Conservation (phyloP, 2,329 filamentous ascomycete genomes). For the Thielaviopsis euricoi region DNA sequence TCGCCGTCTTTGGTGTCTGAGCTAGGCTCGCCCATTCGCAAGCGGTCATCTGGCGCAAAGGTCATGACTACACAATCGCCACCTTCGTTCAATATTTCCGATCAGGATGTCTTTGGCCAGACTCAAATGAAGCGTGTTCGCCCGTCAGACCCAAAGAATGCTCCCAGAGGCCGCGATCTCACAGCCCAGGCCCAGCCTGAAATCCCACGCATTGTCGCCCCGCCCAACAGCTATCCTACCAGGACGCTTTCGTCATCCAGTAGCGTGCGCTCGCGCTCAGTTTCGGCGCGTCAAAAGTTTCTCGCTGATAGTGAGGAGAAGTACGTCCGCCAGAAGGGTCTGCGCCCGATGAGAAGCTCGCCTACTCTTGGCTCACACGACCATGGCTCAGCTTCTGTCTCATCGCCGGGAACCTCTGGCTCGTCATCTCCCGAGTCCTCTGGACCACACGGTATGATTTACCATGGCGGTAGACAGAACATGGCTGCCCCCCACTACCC, state of each 20-base stretch:
- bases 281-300: not conserved
- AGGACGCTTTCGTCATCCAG: conserved; percentile 3
- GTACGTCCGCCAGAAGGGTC: not conserved
- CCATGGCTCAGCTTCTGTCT: conserved; percentile 7
- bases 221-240: conserved; percentile 2
- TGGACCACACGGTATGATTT: not conserved
- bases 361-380: conserved; percentile 9
- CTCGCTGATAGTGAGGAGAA: not conserved
- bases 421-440: conserved; percentile 3
- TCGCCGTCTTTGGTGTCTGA: not conserved
- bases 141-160: not conserved
- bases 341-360: conserved; percentile 8
- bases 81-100: not conserved
- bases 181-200: not conserved
- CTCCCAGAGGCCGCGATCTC: not conserved
- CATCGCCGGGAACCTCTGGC: conserved; percentile 4
- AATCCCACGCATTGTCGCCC: conserved; percentile 5
- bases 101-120: not conserved
- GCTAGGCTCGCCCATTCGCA: conserved; percentile 3
- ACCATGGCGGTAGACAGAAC: not conserved
- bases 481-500: not conserved
- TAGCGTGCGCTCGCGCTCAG: not conserved
- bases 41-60: not conserved
- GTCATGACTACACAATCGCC: not conserved
- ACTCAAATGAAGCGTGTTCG: not conserved